Percentiles rank a stretch among this genome's conserved stretches.
Evolutionary conservation across 208 protist genomes (phyloP).

Genomic region (Trypanosoma vivax): DNA sequence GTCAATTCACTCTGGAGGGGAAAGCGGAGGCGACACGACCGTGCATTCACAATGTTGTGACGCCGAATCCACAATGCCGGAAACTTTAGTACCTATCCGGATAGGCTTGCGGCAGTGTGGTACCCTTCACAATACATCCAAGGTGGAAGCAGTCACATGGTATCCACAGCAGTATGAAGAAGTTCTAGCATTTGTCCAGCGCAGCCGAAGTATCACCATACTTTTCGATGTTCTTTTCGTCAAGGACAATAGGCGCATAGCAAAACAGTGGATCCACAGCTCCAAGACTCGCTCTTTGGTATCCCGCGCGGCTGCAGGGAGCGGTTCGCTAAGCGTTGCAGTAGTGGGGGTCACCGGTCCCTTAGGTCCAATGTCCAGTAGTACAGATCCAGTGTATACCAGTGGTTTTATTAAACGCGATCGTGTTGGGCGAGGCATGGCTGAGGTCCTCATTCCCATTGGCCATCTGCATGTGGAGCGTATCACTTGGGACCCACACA

Average conservation of each 20-base stretch:
- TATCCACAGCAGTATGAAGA: constrained; percentile 64
- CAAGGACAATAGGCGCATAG: constrained; percentile 48
- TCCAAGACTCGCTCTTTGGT: constrained; percentile 32
- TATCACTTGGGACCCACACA: constrained; percentile 82
- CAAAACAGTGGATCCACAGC: constrained; percentile 64
- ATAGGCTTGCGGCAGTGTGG: constrained; percentile 52
- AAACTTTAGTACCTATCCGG: constrained; percentile 2
- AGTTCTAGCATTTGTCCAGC: constrained; percentile 73
- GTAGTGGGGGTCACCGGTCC: constrained; percentile 21
- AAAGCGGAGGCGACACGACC: not conserved
- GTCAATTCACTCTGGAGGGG: not conserved
- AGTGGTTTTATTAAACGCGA: not conserved
- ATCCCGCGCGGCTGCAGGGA: constrained; percentile 32
- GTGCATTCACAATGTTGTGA: not conserved
- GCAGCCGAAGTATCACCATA: constrained; percentile 46
- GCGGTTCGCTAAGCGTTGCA: constrained; percentile 33
- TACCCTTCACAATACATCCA: constrained; percentile 51
- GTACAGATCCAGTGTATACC: not conserved
- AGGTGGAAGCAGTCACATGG: constrained; percentile 69
- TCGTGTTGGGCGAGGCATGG: constrained; percentile 27
- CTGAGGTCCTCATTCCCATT: constrained; percentile 70
- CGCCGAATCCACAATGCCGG: no score
- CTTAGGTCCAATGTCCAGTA: constrained; percentile 15
- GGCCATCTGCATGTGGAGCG: constrained; percentile 54
- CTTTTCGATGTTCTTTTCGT: constrained; percentile 66